Evolutionary conservation across 768 basidiomycete genomes (phyloP).

Genomic region (Tylopilus intermedius): DNA sequence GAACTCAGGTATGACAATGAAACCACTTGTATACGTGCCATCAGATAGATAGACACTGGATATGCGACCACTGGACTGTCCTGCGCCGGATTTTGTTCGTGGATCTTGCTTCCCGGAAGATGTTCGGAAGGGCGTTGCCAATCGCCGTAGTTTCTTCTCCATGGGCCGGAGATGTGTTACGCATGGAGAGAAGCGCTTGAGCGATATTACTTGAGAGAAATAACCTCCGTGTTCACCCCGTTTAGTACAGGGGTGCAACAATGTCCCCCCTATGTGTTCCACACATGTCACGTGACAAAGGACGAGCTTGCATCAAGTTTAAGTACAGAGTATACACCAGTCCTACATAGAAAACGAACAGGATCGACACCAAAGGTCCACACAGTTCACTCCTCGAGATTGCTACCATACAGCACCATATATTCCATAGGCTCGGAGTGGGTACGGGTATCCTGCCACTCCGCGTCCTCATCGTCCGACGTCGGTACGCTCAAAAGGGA

Average conservation of each 20-base stretch:
- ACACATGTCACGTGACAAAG: constrained; percentile 10
- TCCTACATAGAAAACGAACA: neutral
- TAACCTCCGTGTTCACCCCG: neutral
- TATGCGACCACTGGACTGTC: constrained; percentile 10
- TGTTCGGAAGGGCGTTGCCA: constrained; percentile 21
- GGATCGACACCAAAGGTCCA: neutral
- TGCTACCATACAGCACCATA: constrained; percentile 68
- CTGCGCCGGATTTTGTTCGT: neutral
- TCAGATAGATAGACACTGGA: constrained; percentile 23
- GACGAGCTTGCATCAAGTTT: neutral
- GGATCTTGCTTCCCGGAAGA: constrained; percentile 7
- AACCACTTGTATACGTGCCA: constrained; percentile 10
- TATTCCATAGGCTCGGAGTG: constrained; percentile 50
- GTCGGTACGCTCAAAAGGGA: constrained; percentile 61
- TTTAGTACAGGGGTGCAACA: neutral
- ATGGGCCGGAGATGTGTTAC: constrained; percentile 1
- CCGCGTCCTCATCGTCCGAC: constrained; percentile 48
- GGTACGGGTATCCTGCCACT: constrained; percentile 56
- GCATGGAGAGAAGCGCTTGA: constrained; percentile 7
- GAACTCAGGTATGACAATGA: constrained; percentile 25
- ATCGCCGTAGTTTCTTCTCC: constrained; percentile 26
- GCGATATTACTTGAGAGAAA: neutral
- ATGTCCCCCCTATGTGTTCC: constrained; percentile 7
- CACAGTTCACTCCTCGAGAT: constrained; percentile 41
- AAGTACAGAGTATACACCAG: neutral